Evolutionary conservation across 2,329 filamentous ascomycete genomes (phyloP).

Genomic region (Sodiomyces alkalinus): DNA sequence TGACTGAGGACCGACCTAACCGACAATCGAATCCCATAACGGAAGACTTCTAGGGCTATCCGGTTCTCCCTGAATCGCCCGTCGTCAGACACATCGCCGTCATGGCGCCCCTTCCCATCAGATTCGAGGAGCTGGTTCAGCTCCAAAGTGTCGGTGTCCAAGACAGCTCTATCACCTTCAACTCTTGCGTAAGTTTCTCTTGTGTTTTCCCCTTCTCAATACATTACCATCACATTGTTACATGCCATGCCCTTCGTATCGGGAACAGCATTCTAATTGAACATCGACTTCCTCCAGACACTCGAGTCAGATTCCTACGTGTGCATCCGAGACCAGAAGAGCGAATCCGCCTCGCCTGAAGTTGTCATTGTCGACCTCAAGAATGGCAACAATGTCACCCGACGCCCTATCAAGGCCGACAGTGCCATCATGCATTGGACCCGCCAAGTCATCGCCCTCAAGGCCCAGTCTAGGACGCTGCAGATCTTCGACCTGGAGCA

Average conservation of each 20-base stretch:
- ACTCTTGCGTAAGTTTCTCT: conserved; percentile 51
- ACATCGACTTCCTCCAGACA: conserved; percentile 73
- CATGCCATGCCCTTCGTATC: too few relatives aligned
- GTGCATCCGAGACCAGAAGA: conserved; percentile 90
- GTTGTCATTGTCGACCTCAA: conserved; percentile 97
- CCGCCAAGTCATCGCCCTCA: conserved; percentile 89
- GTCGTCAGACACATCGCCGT: too few relatives aligned
- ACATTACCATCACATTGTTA: too few relatives aligned
- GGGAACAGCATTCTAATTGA: too few relatives aligned
- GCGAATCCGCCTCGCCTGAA: conserved; percentile 69
- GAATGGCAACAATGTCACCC: conserved; percentile 89
- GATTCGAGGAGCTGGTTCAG: conserved; percentile 83
- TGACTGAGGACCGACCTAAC: too few relatives aligned
- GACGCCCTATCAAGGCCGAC: conserved; percentile 93
- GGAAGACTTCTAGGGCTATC: too few relatives aligned
- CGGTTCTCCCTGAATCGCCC: too few relatives aligned
- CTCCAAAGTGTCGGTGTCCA: conserved; percentile 33
- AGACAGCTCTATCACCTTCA: conserved; percentile 52
- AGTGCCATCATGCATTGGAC: conserved; percentile 99
- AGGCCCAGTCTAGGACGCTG: conserved; percentile 83
- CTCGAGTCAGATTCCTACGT: conserved; percentile 96
- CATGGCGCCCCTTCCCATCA: conserved; percentile 69
- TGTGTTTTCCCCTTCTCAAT: too few relatives aligned
- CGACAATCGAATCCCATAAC: too few relatives aligned
- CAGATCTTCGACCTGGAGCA: conserved; percentile 93